Evolutionary conservation across 2,329 filamentous ascomycete genomes (phyloP).

Genomic region (Botrytis porri): DNA sequence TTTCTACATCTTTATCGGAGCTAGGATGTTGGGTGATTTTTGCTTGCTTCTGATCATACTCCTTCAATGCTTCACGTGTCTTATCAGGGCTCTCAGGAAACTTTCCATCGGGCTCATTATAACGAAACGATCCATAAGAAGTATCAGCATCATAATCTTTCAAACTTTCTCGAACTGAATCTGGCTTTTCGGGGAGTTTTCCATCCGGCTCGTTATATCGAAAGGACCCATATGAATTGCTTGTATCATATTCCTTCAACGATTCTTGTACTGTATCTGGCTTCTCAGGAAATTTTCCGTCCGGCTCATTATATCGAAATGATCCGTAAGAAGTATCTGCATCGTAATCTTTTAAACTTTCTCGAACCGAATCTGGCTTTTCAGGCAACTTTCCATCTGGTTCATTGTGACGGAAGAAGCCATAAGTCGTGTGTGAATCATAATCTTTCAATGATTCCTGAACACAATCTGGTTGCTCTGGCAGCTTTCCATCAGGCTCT

Average conservation of each 20-base stretch:
- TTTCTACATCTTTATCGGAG: neutral
- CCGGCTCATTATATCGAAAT: slow-evolving; percentile 37
- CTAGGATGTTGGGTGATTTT: slow-evolving; percentile 17
- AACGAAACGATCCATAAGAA: slow-evolving; percentile 23
- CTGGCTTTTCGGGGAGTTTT: slow-evolving; percentile 29
- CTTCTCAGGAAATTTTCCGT: slow-evolving; percentile 36
- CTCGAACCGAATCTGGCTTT: slow-evolving; percentile 37
- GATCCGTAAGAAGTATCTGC: slow-evolving; percentile 26
- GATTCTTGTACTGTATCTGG: slow-evolving; percentile 37
- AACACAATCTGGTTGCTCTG: slow-evolving; percentile 33
- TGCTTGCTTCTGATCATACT: slow-evolving; percentile 20
- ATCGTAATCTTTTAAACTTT: slow-evolving; percentile 34
- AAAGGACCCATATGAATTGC: slow-evolving; percentile 25
- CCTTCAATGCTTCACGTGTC: slow-evolving; percentile 37
- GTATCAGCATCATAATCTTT: slow-evolving; percentile 27
- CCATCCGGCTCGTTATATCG: slow-evolving; percentile 31
- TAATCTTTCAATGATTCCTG: slow-evolving; percentile 39
- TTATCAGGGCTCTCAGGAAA: slow-evolving; percentile 32
- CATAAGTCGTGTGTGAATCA: slow-evolving; percentile 22
- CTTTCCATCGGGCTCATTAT: slow-evolving; percentile 34
- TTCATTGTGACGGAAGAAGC: slow-evolving; percentile 30
- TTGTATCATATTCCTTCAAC: slow-evolving; percentile 42
- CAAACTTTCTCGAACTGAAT: slow-evolving; percentile 39
- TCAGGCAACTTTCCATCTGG: slow-evolving; percentile 29
- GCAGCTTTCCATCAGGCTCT: slow-evolving; percentile 32